Conservation (phyloP, 768 basidiomycete species). For the Suillus tomentosus region DNA sequence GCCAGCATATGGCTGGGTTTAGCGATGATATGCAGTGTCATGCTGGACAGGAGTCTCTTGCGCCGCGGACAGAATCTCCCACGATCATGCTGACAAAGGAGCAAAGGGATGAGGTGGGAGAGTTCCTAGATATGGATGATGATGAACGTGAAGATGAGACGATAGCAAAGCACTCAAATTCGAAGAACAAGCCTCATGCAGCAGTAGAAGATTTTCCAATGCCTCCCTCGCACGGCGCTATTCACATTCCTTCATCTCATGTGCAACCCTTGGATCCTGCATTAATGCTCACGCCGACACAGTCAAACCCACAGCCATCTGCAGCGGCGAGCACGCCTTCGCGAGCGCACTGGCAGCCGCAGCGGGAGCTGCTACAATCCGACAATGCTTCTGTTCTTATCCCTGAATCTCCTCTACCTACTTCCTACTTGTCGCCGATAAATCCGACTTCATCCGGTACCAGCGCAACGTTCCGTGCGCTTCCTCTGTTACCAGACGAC, state of each 20-base stretch:
- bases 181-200: slow-evolving; percentile 39
- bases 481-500: slow-evolving; percentile 70
- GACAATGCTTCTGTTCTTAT: slow-evolving; percentile 19
- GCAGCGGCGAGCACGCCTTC: slow-evolving; percentile 16
- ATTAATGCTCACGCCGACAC: slow-evolving; percentile 16
- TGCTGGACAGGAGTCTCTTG: slow-evolving; percentile 2
- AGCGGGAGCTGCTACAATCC: slow-evolving; percentile 26
- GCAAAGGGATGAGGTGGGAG: slow-evolving; percentile 38
- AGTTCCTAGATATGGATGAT: slow-evolving; percentile 65
- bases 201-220: slow-evolving; percentile 55
- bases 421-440: slow-evolving; percentile 33
- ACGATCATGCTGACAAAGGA: slow-evolving; percentile 18
- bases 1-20: slow-evolving; percentile 7
- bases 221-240: slow-evolving; percentile 38
- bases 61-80: slow-evolving; percentile 11
- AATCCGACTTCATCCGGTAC: slow-evolving; percentile 28
- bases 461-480: slow-evolving; percentile 62
- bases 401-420: slow-evolving; percentile 31
- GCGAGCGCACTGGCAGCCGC: slow-evolving; percentile 27
- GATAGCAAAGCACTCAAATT: slow-evolving; percentile 16
- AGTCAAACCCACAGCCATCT: slow-evolving; percentile 25
- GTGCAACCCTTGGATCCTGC: slow-evolving; percentile 10
- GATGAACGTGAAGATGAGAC: slow-evolving; percentile 35
- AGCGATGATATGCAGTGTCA: slow-evolving; percentile 1
- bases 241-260: slow-evolving; percentile 15